These are phyloP conservation scores for Colletotrichum echinochloae DNA, from an alignment of 2,329 filamentous ascomycete species.

Conservation along the genomic window DNA sequence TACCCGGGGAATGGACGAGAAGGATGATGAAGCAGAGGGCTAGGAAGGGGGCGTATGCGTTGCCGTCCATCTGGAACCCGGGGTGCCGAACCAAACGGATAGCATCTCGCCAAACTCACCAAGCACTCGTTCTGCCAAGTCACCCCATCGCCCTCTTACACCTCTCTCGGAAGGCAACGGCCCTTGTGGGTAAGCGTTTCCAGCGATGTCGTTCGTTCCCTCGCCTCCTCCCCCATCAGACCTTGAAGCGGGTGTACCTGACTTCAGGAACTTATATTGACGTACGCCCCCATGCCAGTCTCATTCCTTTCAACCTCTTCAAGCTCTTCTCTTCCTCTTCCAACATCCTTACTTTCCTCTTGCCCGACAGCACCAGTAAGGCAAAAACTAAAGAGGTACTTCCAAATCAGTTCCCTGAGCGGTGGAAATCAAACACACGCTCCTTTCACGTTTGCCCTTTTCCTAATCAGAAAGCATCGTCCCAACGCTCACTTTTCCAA, in stretches of 20 bases:
- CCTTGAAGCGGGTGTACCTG: slow-evolving; percentile 38
- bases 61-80: slow-evolving; percentile 32
- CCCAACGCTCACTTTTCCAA: slow-evolving; percentile 33
- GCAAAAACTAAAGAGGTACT: slow-evolving; percentile 18
- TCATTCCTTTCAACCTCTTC: slow-evolving; percentile 19
- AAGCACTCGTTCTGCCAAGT: background rate
- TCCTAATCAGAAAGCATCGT: slow-evolving; percentile 23
- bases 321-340: slow-evolving; percentile 14
- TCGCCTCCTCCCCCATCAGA: slow-evolving; percentile 27
- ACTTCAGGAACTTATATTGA: slow-evolving; percentile 41
- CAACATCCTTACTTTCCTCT: slow-evolving; percentile 10
- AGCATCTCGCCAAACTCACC: background rate
- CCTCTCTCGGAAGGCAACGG: slow-evolving; percentile 27
- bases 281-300: slow-evolving; percentile 40
- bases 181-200: slow-evolving; percentile 2
- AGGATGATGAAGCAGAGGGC: slow-evolving; percentile 30
- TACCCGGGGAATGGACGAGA: slow-evolving; percentile 31
- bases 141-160: background rate
- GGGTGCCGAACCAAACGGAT: slow-evolving; percentile 12
- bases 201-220: slow-evolving; percentile 22
- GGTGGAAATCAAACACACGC: slow-evolving; percentile 27
- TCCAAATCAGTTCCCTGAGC: slow-evolving; percentile 8
- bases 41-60: slow-evolving; percentile 30
- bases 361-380: slow-evolving; percentile 7
- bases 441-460: slow-evolving; percentile 19